Percentiles rank a stretch among this genome's conserved stretches.
These are phyloP conservation scores for Fusarium hostae DNA, from an alignment of 2,329 filamentous ascomycete species.

Conservation along the genomic window DNA sequence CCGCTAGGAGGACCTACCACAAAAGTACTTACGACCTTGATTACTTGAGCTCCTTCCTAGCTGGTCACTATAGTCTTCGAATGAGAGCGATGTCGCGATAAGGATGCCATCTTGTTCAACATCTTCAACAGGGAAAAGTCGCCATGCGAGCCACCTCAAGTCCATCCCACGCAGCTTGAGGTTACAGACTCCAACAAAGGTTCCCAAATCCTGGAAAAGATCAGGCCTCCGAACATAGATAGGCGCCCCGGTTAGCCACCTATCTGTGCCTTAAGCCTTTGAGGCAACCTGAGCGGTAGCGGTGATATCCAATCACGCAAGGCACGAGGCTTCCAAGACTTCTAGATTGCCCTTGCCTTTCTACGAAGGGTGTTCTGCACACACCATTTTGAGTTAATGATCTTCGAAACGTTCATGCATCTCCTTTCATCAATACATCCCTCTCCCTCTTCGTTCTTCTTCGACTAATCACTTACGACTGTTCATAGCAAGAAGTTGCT, in stretches of 20 bases:
- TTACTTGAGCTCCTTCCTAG: constrained; percentile 37
- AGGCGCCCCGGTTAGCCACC: not conserved
- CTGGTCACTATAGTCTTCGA: constrained; percentile 3
- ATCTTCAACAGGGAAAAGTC: not conserved
- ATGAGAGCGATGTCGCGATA: constrained; percentile 24
- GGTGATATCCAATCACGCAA: not conserved
- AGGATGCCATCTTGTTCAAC: constrained; percentile 14
- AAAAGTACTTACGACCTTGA: constrained; percentile 33
- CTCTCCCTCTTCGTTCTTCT: not conserved
- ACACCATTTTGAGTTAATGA: constrained; percentile 1
- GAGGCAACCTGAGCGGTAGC: not conserved
- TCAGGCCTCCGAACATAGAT: not conserved
- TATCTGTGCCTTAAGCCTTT: not conserved
- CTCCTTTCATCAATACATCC: not conserved
- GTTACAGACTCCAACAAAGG: constrained; percentile 18
- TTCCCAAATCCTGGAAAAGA: not conserved
- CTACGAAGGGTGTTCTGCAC: not conserved
- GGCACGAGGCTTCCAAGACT: constrained; percentile 1
- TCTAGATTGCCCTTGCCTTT: constrained; percentile 4
- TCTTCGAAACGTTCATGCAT: constrained; percentile 1
- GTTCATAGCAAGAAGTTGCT: not conserved
- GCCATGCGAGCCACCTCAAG: not conserved
- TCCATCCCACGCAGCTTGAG: not conserved
- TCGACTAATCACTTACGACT: not conserved
- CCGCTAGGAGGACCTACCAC: not conserved